These are phyloP conservation scores for Mariannaea elegans DNA, from an alignment of 2,329 filamentous ascomycete species.

Conservation along the genomic window DNA sequence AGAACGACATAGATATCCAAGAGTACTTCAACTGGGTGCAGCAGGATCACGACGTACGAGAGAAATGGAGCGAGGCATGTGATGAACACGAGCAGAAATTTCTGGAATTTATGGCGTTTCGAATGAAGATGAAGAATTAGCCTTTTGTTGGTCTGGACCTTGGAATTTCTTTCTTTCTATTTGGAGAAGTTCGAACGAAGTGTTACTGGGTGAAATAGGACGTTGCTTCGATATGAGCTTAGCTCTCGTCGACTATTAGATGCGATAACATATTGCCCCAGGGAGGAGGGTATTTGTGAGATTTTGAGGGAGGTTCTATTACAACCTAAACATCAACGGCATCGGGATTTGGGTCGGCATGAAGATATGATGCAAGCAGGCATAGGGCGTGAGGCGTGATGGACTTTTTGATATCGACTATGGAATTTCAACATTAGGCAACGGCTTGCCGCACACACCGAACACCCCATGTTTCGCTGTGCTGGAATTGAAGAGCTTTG, in stretches of 20 bases:
- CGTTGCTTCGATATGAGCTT: no score
- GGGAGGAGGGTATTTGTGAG: conserved; percentile 15
- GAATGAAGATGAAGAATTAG: conserved; percentile 53
- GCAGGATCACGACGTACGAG: conserved; percentile 71
- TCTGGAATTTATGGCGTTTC: conserved; percentile 63
- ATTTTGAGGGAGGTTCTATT: conserved; percentile 25
- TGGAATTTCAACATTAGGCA: conserved; percentile 18
- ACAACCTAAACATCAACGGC: conserved; percentile 15
- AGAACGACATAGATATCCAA: conserved; percentile 56
- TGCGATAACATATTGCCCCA: no score
- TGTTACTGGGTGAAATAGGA: not conserved
- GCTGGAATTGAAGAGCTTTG: conserved; percentile 9
- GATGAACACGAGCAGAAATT: conserved; percentile 68
- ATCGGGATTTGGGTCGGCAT: conserved; percentile 24
- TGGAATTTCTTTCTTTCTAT: conserved; percentile 4
- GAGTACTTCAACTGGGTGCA: conserved; percentile 69
- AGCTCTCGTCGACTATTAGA: not conserved
- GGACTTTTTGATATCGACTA: conserved; percentile 21
- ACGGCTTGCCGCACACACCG: conserved; percentile 22
- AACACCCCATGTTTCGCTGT: conserved; percentile 23
- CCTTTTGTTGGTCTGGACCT: conserved; percentile 6
- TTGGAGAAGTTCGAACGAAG: not conserved
- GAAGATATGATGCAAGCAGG: conserved; percentile 16
- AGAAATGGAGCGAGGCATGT: conserved; percentile 67
- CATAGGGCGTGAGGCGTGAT: conserved; percentile 25